Evolutionary conservation across 139 green algal genomes (phyloP).

Genomic region (Bryopsis sp.): DNA sequence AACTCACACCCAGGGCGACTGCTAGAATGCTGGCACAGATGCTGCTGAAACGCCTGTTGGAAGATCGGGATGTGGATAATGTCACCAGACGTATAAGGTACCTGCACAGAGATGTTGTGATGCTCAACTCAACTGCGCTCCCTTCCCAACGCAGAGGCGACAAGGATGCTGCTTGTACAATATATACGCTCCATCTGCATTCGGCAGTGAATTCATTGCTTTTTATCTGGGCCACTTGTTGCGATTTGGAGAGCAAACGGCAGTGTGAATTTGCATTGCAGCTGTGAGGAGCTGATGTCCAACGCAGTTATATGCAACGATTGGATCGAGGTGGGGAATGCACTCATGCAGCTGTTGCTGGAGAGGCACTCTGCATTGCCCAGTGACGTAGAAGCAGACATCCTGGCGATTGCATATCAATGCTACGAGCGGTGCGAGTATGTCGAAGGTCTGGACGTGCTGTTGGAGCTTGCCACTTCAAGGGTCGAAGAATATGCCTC

Average conservation of each 20-base stretch:
- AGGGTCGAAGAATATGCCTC: constrained; percentile 5
- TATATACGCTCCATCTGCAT: too few relatives aligned
- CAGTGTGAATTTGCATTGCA: not conserved
- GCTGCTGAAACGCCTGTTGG: not conserved
- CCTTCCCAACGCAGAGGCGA: not conserved
- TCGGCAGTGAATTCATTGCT: too few relatives aligned
- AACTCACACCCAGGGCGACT: constrained; percentile 5
- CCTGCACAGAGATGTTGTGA: not conserved
- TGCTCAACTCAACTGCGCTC: too few relatives aligned
- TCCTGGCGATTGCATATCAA: constrained; percentile 6
- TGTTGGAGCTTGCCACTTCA: constrained; percentile 11
- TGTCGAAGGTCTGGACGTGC: constrained; percentile 16
- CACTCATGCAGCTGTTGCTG: constrained; percentile 17
- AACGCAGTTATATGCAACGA: constrained; percentile 13
- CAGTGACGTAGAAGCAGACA: constrained; percentile 11
- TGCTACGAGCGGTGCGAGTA: constrained; percentile 4
- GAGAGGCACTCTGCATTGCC: constrained; percentile 10
- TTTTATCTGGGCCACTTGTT: too few relatives aligned
- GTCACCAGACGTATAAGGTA: not conserved
- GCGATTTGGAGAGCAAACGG: too few relatives aligned
- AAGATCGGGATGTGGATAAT: too few relatives aligned
- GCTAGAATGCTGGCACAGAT: constrained; percentile 1
- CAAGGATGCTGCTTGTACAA: not conserved
- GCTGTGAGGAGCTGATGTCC: not conserved
- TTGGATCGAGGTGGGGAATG: constrained; percentile 17